Base-by-base conservation (phyloP, 2,329 filamentous ascomycete genomes). In the Fusarium tupiense region DNA sequence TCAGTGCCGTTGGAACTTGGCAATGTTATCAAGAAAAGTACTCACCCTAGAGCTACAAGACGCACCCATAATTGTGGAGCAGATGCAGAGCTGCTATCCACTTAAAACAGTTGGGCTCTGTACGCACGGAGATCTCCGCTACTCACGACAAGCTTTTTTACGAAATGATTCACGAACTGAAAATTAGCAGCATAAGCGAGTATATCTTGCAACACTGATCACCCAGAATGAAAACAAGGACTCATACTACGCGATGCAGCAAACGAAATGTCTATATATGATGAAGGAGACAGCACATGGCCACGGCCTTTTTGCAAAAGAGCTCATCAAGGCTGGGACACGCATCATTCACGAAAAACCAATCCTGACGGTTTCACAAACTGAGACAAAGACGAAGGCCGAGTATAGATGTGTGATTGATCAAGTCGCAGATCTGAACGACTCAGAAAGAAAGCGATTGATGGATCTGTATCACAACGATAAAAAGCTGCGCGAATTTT, bases 331-430 rank as follows among this genome's bases (percentile, higher is more conserved):
- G 17, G 53, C 67, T 13, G 67, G 67, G 33, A 47, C 46, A 3
- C 67, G 53, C n/a, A 71, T 70, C n/a, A 71, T 70, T 11, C 61
- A 35, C 17, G 67, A 70, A 5, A 60, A 26, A 5, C 33, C 67
- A 1, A 33, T 70, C 6, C 19, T 70, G 8, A 22, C 61, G 6
- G 54, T 70, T 5, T 66, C 67, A 12, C 61, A 66, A 24, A 16
- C 11, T 6, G 67, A 71, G n/a, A 19, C 47, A 31, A 47, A 49
- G 53, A 35, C 37, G 6, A 70, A 54, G 2, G 22, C 41, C 1
- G 67, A 70, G 7, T 66, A 70, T 24, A 66, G 31, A 47, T 70
- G 67, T 24, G 67, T 70, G 2, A 46, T 66, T 3, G 61, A 70
- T 5, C 67, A 71, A 22, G 17, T 31, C 17, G 43, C 31, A 2